Evolutionary conservation across 1,284 basidiomycete species (phyloP).

Genomic region (Termitomyces sp.): DNA sequence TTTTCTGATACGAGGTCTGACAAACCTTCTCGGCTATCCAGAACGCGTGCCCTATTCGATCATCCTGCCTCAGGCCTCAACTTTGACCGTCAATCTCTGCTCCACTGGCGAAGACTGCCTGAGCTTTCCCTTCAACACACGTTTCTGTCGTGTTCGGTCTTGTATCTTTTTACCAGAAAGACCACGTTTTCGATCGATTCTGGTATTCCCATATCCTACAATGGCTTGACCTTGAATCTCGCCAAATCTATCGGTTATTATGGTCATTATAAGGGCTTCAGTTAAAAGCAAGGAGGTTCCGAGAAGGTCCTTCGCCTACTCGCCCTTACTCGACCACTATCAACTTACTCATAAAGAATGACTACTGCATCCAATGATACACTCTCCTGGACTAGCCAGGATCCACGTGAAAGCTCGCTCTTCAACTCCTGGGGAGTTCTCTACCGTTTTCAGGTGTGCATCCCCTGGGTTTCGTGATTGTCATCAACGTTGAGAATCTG

Average conservation of each 20-base stretch:
- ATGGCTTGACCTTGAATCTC: conserved; percentile 26
- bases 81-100: conserved; percentile 51
- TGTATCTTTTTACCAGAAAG: conserved; percentile 58
- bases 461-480: background rate
- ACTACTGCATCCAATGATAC: conserved; percentile 57
- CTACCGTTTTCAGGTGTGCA: conserved; percentile 71
- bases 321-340: conserved; percentile 25
- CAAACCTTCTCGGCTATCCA: conserved; percentile 38
- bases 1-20: conserved; percentile 29
- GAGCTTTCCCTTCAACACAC: conserved; percentile 64
- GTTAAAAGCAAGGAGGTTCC: conserved; percentile 36
- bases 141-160: conserved; percentile 59
- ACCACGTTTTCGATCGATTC: conserved; percentile 73
- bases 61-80: conserved; percentile 43
- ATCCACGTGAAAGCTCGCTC: conserved; percentile 74
- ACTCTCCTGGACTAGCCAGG: conserved; percentile 79
- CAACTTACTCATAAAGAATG: conserved; percentile 37
- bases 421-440: conserved; percentile 76
- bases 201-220: conserved; percentile 44
- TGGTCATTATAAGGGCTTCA: conserved; percentile 24
- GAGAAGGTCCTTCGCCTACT: too few relatives aligned
- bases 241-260: conserved; percentile 28
- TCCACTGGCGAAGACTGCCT: conserved; percentile 63
- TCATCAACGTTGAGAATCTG: conserved; percentile 1
- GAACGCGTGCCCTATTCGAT: conserved; percentile 63